These are phyloP conservation scores for baker's yeast (Saccharomyces cerevisiae) DNA, from an alignment of 805 yeast genomes.

Conservation along the genomic window DNA sequence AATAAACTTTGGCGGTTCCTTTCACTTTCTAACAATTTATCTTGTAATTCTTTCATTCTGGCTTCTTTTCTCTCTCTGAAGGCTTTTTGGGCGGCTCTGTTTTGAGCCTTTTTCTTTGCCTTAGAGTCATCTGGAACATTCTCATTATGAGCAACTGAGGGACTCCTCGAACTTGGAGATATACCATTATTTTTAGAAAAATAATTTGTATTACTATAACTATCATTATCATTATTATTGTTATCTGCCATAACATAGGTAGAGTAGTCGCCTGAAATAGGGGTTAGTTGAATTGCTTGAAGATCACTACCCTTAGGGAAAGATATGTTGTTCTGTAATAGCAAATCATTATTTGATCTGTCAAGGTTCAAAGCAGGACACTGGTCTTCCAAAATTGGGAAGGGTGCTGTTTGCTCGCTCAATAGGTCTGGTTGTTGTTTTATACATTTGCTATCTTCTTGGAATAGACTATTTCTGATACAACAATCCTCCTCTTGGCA, in stretches of 20 bases:
- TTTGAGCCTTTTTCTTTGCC: constrained; percentile 63
- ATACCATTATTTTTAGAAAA: background rate
- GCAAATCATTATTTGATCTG: background rate
- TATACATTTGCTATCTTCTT: background rate
- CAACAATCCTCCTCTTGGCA: background rate
- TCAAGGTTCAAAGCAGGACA: background rate
- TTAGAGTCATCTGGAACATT: constrained; percentile 34
- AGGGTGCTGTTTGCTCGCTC: background rate
- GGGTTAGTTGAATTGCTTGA: background rate
- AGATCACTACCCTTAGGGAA: background rate
- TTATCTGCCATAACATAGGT: background rate
- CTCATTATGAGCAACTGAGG: background rate
- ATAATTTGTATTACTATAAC: background rate
- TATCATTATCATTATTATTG: background rate
- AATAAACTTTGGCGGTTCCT: constrained; percentile 39
- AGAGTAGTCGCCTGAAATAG: background rate
- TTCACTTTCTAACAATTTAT: constrained; percentile 50
- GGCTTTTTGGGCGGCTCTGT: constrained; percentile 82
- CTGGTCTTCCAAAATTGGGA: background rate
- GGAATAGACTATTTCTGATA: background rate
- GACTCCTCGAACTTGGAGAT: background rate
- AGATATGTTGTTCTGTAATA: background rate
- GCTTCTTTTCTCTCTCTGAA: constrained; percentile 76
- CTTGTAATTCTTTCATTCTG: constrained; percentile 57
- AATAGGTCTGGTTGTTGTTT: background rate